A percentile compares a stretch with the other conserved stretches of the same genome.
phyloP scores from a whole-genome alignment of 345 rosid genomes.

The Capsella bursapastoris region DNA sequence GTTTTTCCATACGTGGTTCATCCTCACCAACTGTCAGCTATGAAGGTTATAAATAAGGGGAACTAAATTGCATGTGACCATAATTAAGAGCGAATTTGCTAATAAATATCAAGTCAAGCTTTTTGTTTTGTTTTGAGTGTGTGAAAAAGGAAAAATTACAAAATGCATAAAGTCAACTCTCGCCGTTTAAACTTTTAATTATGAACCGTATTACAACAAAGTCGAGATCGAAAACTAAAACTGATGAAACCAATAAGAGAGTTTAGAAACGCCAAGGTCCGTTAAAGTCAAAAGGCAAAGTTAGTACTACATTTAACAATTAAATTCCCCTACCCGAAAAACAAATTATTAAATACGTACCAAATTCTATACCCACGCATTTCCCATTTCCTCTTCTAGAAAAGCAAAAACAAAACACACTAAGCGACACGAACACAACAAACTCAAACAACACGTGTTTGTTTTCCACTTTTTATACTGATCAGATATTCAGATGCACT shows the following conservation, averaged over 20 bases:
- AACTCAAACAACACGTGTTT: conserved; percentile 21
- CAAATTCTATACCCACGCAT: conserved; percentile 30
- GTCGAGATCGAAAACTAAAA: conserved; percentile 9
- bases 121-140: no score
- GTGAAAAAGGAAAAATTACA: not conserved
- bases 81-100: no score
- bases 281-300: conserved; percentile 12
- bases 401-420: conserved; percentile 16
- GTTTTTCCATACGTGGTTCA: no score
- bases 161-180: not conserved
- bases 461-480: not conserved
- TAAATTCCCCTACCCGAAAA: conserved; percentile 11
- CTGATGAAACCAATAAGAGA: no score
- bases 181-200: not conserved
- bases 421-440: not conserved
- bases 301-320: no score
- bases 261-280: conserved; percentile 13
- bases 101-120: conserved; percentile 4
- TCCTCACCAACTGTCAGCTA: no score
- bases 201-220: not conserved
- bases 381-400: conserved; percentile 36
- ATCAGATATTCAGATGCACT: not conserved
- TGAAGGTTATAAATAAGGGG: no score
- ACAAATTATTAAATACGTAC: conserved; percentile 28
- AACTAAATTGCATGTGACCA: no score